A percentile compares a stretch with the other conserved stretches of the same genome.
Conservation (phyloP, 345 rosid species). For the Dovyalis caffra region DNA sequence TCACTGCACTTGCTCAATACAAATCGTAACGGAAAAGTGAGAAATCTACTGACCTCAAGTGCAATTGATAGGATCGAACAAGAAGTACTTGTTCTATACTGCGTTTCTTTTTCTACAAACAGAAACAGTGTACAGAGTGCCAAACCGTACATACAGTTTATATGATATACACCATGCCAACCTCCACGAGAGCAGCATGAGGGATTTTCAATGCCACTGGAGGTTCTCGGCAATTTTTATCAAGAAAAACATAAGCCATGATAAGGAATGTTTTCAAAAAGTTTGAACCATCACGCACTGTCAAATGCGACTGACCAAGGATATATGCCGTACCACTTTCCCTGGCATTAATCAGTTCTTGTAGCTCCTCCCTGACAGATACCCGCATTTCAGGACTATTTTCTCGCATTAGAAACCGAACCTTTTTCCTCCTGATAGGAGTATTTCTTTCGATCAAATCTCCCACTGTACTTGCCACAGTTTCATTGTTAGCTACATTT, state of each 20-base stretch:
- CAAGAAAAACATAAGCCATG: constrained; percentile 36
- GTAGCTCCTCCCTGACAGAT: constrained; percentile 40
- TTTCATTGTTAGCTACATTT: constrained; percentile 2
- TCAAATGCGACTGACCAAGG: constrained; percentile 53
- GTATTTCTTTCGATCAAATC: neutral
- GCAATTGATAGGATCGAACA: neutral
- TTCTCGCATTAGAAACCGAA: constrained; percentile 40
- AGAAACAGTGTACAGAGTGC: neutral
- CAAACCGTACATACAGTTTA: constrained; percentile 12
- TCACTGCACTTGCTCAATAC: neutral
- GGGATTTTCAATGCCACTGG: constrained; percentile 55
- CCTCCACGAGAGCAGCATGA: constrained; percentile 63
- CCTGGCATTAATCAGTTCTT: constrained; percentile 47
- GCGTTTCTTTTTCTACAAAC: neutral
- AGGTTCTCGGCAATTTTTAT: constrained; percentile 46
- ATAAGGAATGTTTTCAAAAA: constrained; percentile 45
- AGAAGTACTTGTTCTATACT: neutral
- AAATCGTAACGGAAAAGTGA: neutral
- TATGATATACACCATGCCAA: constrained; percentile 47
- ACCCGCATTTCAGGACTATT: constrained; percentile 29
- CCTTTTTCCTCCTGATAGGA: constrained; percentile 35
- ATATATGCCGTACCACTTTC: constrained; percentile 63
- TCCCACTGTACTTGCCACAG: neutral
- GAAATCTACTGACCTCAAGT: neutral
- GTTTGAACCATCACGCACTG: constrained; percentile 31